A percentile compares a stretch with the other conserved stretches of the same genome.
These are phyloP conservation scores for Hymenoscyphus fraxineus DNA, from an alignment of 2,329 filamentous ascomycete genomes.

Conservation along the genomic window DNA sequence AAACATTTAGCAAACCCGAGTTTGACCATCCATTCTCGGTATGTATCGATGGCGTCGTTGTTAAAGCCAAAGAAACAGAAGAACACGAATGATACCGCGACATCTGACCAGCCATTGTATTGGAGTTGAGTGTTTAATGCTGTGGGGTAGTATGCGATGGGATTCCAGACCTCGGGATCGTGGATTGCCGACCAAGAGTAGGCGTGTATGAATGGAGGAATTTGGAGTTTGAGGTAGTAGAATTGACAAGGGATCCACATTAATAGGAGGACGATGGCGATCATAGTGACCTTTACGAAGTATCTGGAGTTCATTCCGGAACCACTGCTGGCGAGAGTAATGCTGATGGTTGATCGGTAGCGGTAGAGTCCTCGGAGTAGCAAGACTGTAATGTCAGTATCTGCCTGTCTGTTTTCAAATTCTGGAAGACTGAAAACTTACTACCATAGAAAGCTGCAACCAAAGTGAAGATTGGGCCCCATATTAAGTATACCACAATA, in stretches of 20 bases:
- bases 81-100: conserved; percentile 49
- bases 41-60: conserved; percentile 54
- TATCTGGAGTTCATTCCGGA: conserved; percentile 53
- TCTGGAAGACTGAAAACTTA: conserved; percentile 36
- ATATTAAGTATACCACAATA: conserved; percentile 51
- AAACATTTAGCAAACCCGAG: conserved; percentile 26
- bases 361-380: conserved; percentile 57
- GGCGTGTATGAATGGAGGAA: conserved; percentile 34
- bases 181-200: conserved; percentile 55
- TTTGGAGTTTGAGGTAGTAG: conserved; percentile 51
- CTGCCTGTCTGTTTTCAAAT: background rate
- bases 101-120: conserved; percentile 56
- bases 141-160: conserved; percentile 44
- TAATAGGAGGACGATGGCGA: conserved; percentile 48
- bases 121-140: conserved; percentile 37
- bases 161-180: conserved; percentile 43
- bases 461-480: conserved; percentile 51
- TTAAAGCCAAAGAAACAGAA: conserved; percentile 66
- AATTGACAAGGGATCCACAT: conserved; percentile 50
- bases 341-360: conserved; percentile 55
- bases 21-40: conserved; percentile 33
- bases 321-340: conserved; percentile 48
- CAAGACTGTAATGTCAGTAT: conserved; percentile 43
- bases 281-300: conserved; percentile 58
- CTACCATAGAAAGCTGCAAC: conserved; percentile 54